A percentile compares a stretch with the other conserved stretches of the same genome.
phyloP scores from a whole-genome alignment of 2,329 filamentous ascomycete genomes.

The Talaromyces sp. region DNA sequence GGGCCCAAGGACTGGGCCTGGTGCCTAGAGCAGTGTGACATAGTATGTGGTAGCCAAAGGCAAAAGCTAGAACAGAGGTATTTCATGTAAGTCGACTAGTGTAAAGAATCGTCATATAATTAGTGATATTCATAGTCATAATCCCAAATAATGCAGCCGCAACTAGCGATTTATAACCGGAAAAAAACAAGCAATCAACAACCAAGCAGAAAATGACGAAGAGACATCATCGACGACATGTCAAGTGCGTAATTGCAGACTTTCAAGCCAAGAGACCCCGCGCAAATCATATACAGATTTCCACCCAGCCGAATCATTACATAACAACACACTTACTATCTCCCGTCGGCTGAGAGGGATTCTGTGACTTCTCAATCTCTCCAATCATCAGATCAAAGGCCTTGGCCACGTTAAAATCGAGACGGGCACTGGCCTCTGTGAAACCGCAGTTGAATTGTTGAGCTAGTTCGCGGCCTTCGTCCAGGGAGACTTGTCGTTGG shows the following conservation, averaged over 20 bases:
- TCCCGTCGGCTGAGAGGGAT: constrained; percentile 76
- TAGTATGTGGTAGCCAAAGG: neutral
- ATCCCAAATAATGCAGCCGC: constrained; percentile 1
- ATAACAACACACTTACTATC: constrained; percentile 81
- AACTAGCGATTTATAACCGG: neutral
- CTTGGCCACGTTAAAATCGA: constrained; percentile 88
- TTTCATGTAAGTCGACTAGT: neutral
- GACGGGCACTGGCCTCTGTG: constrained; percentile 90
- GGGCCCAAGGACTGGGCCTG: neutral
- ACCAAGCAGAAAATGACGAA: neutral
- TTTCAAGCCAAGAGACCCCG: neutral
- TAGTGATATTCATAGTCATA: neutral
- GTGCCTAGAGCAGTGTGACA: neutral
- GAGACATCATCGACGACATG: neutral
- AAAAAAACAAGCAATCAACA: neutral
- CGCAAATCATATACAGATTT: neutral
- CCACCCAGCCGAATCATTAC: constrained; percentile 45
- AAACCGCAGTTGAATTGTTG: constrained; percentile 88
- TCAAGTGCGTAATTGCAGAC: neutral
- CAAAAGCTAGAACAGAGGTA: neutral
- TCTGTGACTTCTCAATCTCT: constrained; percentile 92
- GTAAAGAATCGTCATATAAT: neutral
- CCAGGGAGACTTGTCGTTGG: constrained; percentile 81
- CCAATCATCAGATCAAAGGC: constrained; percentile 92
- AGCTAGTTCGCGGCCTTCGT: constrained; percentile 79